Evolutionary conservation across 805 yeast genomes (phyloP).

Genomic region (Saccharomycopsis selenospora): DNA sequence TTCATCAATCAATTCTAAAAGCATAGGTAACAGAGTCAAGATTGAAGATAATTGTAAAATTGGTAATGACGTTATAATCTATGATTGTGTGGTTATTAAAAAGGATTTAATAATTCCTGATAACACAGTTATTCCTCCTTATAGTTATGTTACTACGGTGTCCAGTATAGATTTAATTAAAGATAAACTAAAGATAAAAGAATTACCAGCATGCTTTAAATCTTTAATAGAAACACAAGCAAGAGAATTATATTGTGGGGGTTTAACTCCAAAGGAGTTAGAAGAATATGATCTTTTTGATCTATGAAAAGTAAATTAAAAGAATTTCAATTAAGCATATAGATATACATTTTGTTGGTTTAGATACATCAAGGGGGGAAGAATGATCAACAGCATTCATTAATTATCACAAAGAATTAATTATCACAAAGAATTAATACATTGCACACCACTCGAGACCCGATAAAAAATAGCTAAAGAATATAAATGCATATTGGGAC

Average conservation of each 20-base stretch:
- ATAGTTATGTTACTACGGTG: conserved; percentile 31
- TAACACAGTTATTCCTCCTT: conserved; percentile 41
- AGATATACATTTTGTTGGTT: not conserved
- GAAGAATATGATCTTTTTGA: too few species aligned
- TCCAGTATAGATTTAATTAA: too few species aligned
- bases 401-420: too few species aligned
- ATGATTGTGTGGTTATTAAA: conserved; percentile 43
- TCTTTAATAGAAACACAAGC: conserved; percentile 18
- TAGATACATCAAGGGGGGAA: too few species aligned
- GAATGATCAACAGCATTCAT: too few species aligned
- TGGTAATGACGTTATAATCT: conserved; percentile 32
- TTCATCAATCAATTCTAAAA: conserved; percentile 29
- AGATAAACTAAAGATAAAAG: conserved; percentile 13
- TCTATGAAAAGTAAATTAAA: too few species aligned
- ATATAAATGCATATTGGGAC: too few species aligned
- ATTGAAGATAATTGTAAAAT: conserved; percentile 37
- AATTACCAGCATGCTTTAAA: conserved; percentile 23
- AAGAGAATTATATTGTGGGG: conserved; percentile 20
- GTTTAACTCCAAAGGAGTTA: too few species aligned
- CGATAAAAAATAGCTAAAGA: too few species aligned
- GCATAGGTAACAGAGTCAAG: conserved; percentile 40
- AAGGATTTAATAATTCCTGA: conserved; percentile 35
- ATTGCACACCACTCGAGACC: too few species aligned
- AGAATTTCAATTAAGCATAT: too few species aligned
- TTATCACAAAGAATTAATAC: too few species aligned